These are phyloP conservation scores for Sphenostylis stenocarpa DNA, from an alignment of 306 rosid genomes.

Conservation along the genomic window DNA sequence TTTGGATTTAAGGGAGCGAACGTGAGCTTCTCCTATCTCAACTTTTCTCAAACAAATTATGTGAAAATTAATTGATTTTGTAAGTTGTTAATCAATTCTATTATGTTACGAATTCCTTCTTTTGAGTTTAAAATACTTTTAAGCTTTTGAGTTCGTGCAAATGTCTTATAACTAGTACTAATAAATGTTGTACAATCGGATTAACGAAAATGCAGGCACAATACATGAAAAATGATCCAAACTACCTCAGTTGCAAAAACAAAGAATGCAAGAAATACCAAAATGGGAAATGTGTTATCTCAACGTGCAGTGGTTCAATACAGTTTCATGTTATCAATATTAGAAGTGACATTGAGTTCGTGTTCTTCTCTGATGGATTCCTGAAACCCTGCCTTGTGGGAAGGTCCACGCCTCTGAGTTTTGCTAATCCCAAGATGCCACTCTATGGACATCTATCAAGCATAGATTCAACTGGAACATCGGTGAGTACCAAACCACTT, in stretches of 20 bases:
- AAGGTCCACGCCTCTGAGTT: slow-evolving; percentile 48
- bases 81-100: background rate
- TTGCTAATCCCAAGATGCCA: slow-evolving; percentile 70
- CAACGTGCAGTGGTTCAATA: slow-evolving; percentile 64
- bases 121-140: background rate
- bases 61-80: background rate
- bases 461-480: slow-evolving; percentile 63
- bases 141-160: background rate
- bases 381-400: slow-evolving; percentile 52
- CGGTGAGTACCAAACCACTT: slow-evolving; percentile 42
- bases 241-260: slow-evolving; percentile 65
- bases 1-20: background rate
- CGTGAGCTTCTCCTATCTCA: background rate
- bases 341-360: slow-evolving; percentile 78
- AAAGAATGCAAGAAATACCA: slow-evolving; percentile 44
- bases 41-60: background rate
- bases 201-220: slow-evolving; percentile 51
- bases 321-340: slow-evolving; percentile 82
- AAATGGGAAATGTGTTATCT: slow-evolving; percentile 37
- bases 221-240: slow-evolving; percentile 57
- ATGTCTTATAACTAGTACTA: background rate
- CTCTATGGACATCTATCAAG: slow-evolving; percentile 72
- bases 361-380: slow-evolving; percentile 71
- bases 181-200: background rate
- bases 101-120: background rate